These are phyloP conservation scores for Candida insectalens DNA, from an alignment of 805 yeast genomes.

Conservation along the genomic window DNA sequence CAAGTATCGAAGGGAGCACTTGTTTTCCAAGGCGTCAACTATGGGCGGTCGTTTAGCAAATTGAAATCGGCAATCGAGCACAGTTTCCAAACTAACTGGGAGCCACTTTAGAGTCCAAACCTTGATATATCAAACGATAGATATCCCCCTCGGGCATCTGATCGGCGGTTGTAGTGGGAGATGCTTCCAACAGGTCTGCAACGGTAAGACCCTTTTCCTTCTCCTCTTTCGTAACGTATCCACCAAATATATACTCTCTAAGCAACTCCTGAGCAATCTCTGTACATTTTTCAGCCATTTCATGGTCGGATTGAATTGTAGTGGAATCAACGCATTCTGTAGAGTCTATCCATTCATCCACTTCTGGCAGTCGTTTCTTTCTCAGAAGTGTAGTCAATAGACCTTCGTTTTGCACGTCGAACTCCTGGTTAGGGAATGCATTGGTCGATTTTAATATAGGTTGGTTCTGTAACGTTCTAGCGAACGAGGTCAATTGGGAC, in stretches of 20 bases:
- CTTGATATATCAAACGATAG: conserved; percentile 36
- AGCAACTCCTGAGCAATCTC: conserved; percentile 41
- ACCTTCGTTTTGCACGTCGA: conserved; percentile 82
- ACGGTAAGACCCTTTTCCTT: conserved; percentile 19
- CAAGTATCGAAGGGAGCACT: conserved; percentile 22
- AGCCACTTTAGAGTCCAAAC: conserved; percentile 20
- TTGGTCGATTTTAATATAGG: conserved; percentile 56
- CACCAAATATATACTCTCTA: conserved; percentile 52
- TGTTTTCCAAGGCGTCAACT: conserved; percentile 31
- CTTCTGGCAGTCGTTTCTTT: conserved; percentile 85
- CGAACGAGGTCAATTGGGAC: conserved; percentile 75
- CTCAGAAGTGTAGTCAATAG: conserved; percentile 75
- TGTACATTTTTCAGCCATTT: conserved; percentile 61
- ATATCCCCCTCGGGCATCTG: conserved; percentile 28
- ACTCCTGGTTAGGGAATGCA: conserved; percentile 73
- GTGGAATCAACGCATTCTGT: conserved; percentile 17
- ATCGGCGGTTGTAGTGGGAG: conserved; percentile 3
- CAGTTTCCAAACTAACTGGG: conserved; percentile 21
- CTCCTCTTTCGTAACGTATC: conserved; percentile 47
- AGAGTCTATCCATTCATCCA: conserved; percentile 68
- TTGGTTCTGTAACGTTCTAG: conserved; percentile 53
- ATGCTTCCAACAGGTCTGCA: conserved; percentile 8
- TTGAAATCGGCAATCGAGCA: conserved; percentile 31
- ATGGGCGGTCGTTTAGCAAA: conserved; percentile 29
- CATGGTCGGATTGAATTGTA: conserved; percentile 37